phyloP scores from a whole-genome alignment of 805 yeast species.

The Candida easanensis region DNA sequence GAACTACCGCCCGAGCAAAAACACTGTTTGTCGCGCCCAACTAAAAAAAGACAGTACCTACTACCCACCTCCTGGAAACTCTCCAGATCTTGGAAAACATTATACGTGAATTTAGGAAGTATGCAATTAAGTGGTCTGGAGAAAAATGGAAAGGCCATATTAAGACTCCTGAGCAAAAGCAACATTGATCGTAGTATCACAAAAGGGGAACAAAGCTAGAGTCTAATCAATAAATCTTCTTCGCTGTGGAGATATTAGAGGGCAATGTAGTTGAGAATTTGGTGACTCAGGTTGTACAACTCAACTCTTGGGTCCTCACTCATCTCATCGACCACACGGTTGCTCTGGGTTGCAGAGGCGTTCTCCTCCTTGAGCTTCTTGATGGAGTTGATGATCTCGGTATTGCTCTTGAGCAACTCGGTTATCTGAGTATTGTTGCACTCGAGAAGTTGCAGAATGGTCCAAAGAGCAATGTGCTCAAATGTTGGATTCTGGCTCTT shows the following conservation, averaged over 20 bases:
- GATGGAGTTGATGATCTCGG: conserved; percentile 51
- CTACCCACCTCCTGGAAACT: too few relatives aligned
- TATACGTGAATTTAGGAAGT: not conserved
- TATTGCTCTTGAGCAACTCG: conserved; percentile 53
- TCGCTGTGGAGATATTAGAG: not conserved
- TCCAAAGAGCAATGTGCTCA: conserved; percentile 98
- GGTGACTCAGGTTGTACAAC: conserved; percentile 63
- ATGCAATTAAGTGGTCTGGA: not conserved
- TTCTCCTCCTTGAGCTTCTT: conserved; percentile 42
- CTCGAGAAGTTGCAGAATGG: conserved; percentile 87
- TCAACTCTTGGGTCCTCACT: conserved; percentile 63
- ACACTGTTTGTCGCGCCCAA: too few relatives aligned
- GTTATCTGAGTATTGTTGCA: conserved; percentile 66
- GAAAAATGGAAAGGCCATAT: not conserved
- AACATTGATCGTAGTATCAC: not conserved
- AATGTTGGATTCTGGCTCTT: conserved; percentile 86
- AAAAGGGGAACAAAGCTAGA: not conserved
- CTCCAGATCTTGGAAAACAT: too few relatives aligned
- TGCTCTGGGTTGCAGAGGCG: conserved; percentile 29
- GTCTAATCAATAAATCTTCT: not conserved
- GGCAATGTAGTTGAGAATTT: conserved; percentile 49
- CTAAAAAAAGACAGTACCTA: too few relatives aligned
- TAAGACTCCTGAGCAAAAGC: not conserved
- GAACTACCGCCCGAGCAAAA: too few relatives aligned
- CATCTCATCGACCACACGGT: conserved; percentile 34